Evolutionary conservation across 208 protist species (phyloP), one percentile per base, ranked within the genome.

Genomic region (Leishmania guyanensis): DNA sequence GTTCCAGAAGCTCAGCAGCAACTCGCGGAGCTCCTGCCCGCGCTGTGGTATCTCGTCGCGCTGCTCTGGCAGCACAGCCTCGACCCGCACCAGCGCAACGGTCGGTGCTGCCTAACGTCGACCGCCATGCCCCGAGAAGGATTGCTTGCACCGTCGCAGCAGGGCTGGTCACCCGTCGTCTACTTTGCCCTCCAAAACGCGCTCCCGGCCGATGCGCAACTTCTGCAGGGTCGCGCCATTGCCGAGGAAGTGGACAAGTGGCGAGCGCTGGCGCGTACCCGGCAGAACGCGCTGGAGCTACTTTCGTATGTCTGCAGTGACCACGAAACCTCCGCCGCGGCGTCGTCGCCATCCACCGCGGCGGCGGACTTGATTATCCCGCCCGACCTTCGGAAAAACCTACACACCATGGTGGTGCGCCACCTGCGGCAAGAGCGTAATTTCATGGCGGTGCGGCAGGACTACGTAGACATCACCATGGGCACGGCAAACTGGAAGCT

Each of bases 401-500:
- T 95, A 62, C 74, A 86, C 56, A 66, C 60, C 26, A 85, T 91
- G 81, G 58, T 93, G 3, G 82, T 88, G 29, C 65, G 81, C 29
- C 81, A 91, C 64, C 77, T 90, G 14, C 86, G 89, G 53, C 88
- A 79, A 39, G 65, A 85, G 4, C 86, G 82, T 43, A 82, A 89
- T 70, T 90, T 85, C 78, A 66, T 81, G 62, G 83, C 76, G 54
- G 88, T 84, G 29, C 86, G 90, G 29, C 92, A 97, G 81, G 80
- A 83, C 29, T 95, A 97, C 85, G 88, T 89, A 17, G 92, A 95
- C 46, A 76, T 95, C 68, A 92, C 92, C 6, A 87, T 95, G 81
- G 94, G 94, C 3, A 95, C 86, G 39, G 91, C 90, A 0, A 96
- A 97, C 84, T 97, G 94, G 92, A 95, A 93, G 83, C 70, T 97